Conservation (phyloP, 257 asterid genomes). For the Galeopsis tetrahit region DNA sequence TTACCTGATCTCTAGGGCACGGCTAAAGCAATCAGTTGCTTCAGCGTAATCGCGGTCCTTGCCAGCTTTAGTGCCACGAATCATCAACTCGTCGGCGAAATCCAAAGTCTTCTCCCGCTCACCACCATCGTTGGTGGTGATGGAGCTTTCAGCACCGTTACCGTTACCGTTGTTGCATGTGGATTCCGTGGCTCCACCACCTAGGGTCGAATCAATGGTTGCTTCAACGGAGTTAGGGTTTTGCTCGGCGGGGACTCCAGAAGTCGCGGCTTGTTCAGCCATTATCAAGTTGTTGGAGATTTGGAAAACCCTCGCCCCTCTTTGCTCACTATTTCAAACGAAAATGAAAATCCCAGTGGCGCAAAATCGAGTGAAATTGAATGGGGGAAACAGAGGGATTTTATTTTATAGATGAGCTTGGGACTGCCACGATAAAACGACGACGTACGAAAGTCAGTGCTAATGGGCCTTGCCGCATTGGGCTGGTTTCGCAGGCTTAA, state of each 20-base stretch:
- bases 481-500: too few species aligned
- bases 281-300: slow-evolving; percentile 36
- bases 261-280: slow-evolving; percentile 61
- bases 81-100: slow-evolving; percentile 67
- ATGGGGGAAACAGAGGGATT: neutral
- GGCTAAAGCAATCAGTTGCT: slow-evolving; percentile 91
- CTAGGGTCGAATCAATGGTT: slow-evolving; percentile 47
- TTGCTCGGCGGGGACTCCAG: slow-evolving; percentile 37
- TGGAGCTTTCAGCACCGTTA: slow-evolving; percentile 46
- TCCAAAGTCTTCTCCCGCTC: slow-evolving; percentile 61
- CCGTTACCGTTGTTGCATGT: slow-evolving; percentile 51
- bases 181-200: slow-evolving; percentile 58
- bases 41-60: slow-evolving; percentile 70
- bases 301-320: slow-evolving; percentile 18
- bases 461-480: too few species aligned
- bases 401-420: slow-evolving; percentile 10
- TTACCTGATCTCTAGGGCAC: slow-evolving; percentile 94
- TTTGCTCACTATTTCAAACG: slow-evolving; percentile 23
- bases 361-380: slow-evolving; percentile 34
- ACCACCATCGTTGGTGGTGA: slow-evolving; percentile 40
- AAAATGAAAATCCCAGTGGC: slow-evolving; percentile 39
- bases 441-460: neutral
- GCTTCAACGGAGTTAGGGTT: slow-evolving; percentile 72
- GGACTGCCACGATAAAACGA: slow-evolving; percentile 19
- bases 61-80: slow-evolving; percentile 64